Percentiles rank a stretch among this genome's conserved stretches.
These are phyloP conservation scores for Fusarium staphyleae DNA, from an alignment of 2,329 filamentous ascomycete species.

Conservation along the genomic window DNA sequence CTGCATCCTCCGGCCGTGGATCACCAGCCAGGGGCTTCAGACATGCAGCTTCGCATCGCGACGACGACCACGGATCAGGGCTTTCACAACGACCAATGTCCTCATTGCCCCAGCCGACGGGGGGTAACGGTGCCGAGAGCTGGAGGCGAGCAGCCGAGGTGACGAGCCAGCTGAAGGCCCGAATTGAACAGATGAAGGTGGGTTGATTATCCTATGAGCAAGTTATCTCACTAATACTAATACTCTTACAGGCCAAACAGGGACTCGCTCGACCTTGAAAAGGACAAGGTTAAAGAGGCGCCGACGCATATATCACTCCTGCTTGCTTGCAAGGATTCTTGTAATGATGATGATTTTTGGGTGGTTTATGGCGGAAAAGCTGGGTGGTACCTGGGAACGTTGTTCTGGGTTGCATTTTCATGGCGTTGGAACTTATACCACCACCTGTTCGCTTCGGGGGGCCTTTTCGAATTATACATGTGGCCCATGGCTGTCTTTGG, in stretches of 20 bases:
- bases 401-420: slow-evolving; percentile 41
- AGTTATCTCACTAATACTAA: not conserved
- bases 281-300: slow-evolving; percentile 2
- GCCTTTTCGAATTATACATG: slow-evolving; percentile 34
- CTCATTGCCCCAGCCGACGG: slow-evolving; percentile 46
- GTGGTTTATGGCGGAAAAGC: slow-evolving; percentile 31
- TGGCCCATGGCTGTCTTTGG: slow-evolving; percentile 29
- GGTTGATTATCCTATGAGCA: slow-evolving; percentile 19
- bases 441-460: slow-evolving; percentile 37
- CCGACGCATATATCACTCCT: not conserved
- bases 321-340: slow-evolving; percentile 22
- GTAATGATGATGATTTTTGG: slow-evolving; percentile 39
- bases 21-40: slow-evolving; percentile 66
- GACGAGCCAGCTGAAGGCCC: slow-evolving; percentile 93
- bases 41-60: slow-evolving; percentile 44
- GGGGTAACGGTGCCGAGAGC: slow-evolving; percentile 68
- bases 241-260: slow-evolving; percentile 54
- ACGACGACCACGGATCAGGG: slow-evolving; percentile 45
- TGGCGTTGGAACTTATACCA: slow-evolving; percentile 42
- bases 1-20: slow-evolving; percentile 61
- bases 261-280: slow-evolving; percentile 54
- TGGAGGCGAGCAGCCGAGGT: slow-evolving; percentile 98
- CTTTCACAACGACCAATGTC: slow-evolving; percentile 47
- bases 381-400: slow-evolving; percentile 34
- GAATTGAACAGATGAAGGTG: slow-evolving; percentile 98